Conservation (phyloP, 768 basidiomycete species). For the Psilocybe sp. region DNA sequence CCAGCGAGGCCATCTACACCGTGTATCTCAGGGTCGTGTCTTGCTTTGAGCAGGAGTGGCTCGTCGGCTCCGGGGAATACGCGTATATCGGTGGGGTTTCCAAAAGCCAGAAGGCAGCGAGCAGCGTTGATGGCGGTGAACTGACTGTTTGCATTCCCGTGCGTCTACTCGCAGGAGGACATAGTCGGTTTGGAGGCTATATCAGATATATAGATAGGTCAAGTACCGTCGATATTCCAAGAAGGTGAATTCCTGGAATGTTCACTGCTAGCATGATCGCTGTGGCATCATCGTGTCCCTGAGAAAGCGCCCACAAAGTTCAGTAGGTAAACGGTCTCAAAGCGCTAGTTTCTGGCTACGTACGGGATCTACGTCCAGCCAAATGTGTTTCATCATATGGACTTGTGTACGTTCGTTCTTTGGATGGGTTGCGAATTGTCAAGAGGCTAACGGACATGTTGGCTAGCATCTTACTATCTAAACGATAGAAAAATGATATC, state of each 20-base stretch:
- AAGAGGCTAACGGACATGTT: too few species aligned
- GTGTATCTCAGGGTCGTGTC: conserved; percentile 77
- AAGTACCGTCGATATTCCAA: conserved; percentile 82
- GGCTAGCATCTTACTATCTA: too few species aligned
- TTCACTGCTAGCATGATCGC: conserved; percentile 79
- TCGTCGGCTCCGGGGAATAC: conserved; percentile 69
- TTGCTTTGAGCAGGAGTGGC: conserved; percentile 62
- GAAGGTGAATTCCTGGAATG: conserved; percentile 57
- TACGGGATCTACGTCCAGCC: conserved; percentile 71
- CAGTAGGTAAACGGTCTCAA: background rate
- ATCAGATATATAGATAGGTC: background rate
- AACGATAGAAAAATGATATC: too few species aligned
- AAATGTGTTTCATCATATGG: conserved; percentile 36
- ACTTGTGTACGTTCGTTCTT: too few species aligned
- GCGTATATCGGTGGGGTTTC: conserved; percentile 51
- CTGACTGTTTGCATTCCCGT: conserved; percentile 71
- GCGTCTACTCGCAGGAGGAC: conserved; percentile 46
- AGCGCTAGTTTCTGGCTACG: conserved; percentile 14
- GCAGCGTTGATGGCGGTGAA: conserved; percentile 73
- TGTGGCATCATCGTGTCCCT: conserved; percentile 91
- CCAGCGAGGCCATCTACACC: conserved; percentile 82
- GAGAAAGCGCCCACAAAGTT: background rate
- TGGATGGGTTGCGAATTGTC: too few species aligned
- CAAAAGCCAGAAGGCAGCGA: conserved; percentile 73
- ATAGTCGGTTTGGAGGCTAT: background rate